Evolutionary conservation across 345 rosid genomes (phyloP), one percentile per base, ranked within the genome.

Genomic region (Gossypium turneri): DNA sequence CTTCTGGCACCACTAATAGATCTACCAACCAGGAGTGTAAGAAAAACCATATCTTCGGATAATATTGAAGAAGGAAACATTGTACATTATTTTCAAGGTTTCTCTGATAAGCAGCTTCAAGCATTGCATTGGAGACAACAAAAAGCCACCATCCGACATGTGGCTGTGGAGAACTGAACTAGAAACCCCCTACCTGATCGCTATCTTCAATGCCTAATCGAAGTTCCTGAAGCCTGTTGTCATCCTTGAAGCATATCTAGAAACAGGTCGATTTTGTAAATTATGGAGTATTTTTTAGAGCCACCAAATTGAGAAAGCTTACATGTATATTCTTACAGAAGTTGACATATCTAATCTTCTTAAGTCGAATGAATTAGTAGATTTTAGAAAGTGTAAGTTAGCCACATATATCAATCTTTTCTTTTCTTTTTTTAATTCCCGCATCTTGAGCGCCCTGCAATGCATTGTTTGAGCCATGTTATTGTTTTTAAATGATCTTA

Each of bases 201-300:
- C 55, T 48, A 17, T 79, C 51, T 22, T 27, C 56, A 16, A 75
- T 57, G 43, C 72, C 75, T 53, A 66, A 75, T 86, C 24, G 22
- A 55, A 19, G 59, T 55, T 55, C 24, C 24, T 2, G 22, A 19
- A n/a, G 22, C 12, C 59, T 16, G 7, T 55, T 51, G 41, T 55
- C 59, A 55, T 55, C 59, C 9, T 55, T 22, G 24, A 55, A 55
- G 59, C 59, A 55, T 55, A 55, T 55, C 20, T 22, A 55, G 25
- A 47, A 62, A 78, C 76, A 78, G 83, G 76, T n/a, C 78, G 6
- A 76, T 51, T 61, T 84, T 77, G 81, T 82, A 63, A 27, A 52
- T 65, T 62, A 27, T 50, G 61, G 16, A 29, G 19, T 65, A 22
- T 72, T 62, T 74, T 67, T 29, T 68, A 73, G 81, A 82, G 81